Percentiles rank a stretch among this genome's conserved stretches.
Conservation (phyloP, 495 filamentous ascomycete genomes). For the Astrothelium macrocarpum region DNA sequence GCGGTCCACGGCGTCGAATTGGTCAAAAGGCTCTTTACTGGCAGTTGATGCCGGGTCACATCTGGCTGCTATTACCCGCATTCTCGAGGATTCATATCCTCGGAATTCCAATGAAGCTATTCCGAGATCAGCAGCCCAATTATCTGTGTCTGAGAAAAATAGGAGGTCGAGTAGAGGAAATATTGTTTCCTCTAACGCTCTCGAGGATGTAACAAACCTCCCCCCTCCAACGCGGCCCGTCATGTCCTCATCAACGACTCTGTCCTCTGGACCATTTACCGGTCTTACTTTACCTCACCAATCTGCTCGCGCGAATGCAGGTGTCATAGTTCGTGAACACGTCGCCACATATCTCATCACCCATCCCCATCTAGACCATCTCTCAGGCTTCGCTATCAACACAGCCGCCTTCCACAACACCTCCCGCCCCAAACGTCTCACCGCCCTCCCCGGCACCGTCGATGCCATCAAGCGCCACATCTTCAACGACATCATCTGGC, state of each 20-base stretch:
- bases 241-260: constrained; percentile 21
- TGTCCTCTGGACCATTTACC: constrained; percentile 55
- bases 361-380: constrained; percentile 89
- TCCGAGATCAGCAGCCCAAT: neutral
- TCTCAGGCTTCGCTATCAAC: constrained; percentile 85
- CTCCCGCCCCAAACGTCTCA: constrained; percentile 66
- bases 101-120: constrained; percentile 7
- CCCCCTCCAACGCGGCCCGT: neutral
- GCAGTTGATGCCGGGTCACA: constrained; percentile 91
- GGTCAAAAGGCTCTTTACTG: constrained; percentile 69
- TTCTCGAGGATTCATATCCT: constrained; percentile 49
- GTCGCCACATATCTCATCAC: constrained; percentile 86
- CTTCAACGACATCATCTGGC: constrained; percentile 98
- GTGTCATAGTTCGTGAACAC: constrained; percentile 62
- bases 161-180: neutral
- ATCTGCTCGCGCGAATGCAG: constrained; percentile 64
- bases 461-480: constrained; percentile 83
- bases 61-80: constrained; percentile 67
- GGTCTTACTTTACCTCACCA: constrained; percentile 56
- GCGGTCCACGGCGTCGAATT: constrained; percentile 64
- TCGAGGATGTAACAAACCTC: neutral
- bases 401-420: constrained; percentile 71
- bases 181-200: neutral
- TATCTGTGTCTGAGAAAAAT: neutral
- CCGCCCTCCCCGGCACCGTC: constrained; percentile 76